Percentiles rank a stretch among this genome's conserved stretches.
Conservation (phyloP, 2,329 filamentous ascomycete species). For the Sclerotinia subarctica region DNA sequence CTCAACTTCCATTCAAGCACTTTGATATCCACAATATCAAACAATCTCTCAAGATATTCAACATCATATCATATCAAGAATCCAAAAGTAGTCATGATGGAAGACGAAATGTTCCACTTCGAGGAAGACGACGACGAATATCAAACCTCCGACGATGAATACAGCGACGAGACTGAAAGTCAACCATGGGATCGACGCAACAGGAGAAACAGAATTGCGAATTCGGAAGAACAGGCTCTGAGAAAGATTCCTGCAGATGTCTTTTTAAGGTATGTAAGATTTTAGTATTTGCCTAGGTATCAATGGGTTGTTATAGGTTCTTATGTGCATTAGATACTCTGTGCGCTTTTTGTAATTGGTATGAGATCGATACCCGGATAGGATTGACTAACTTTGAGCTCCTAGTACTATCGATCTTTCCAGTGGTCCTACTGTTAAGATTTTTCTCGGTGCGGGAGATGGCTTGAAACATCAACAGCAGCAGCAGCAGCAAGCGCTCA, state of each 20-base stretch:
- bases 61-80: neutral
- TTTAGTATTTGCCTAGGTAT: too few species aligned
- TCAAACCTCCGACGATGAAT: slow-evolving; percentile 2
- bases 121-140: neutral
- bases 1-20: neutral
- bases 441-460: slow-evolving; percentile 7
- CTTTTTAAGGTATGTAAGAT: neutral
- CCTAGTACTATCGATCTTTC: slow-evolving; percentile 14
- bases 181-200: neutral
- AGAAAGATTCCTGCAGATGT: neutral
- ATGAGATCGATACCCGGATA: too few species aligned
- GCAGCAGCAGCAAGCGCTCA: slow-evolving; percentile 4
- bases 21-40: neutral
- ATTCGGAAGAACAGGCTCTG: neutral
- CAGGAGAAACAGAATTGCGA: neutral
- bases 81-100: neutral
- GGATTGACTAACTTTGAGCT: neutral
- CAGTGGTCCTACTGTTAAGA: slow-evolving; percentile 12
- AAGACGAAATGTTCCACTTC: neutral
- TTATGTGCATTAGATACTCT: too few species aligned
- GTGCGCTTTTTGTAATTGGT: accelerated
- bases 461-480: too few species aligned
- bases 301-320: too few species aligned
- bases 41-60: neutral
- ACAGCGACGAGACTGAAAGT: neutral